Percentiles rank a stretch among this genome's conserved stretches.
Evolutionary conservation across 441 rosid species (phyloP).

Genomic region (Mallotus repandus): DNA sequence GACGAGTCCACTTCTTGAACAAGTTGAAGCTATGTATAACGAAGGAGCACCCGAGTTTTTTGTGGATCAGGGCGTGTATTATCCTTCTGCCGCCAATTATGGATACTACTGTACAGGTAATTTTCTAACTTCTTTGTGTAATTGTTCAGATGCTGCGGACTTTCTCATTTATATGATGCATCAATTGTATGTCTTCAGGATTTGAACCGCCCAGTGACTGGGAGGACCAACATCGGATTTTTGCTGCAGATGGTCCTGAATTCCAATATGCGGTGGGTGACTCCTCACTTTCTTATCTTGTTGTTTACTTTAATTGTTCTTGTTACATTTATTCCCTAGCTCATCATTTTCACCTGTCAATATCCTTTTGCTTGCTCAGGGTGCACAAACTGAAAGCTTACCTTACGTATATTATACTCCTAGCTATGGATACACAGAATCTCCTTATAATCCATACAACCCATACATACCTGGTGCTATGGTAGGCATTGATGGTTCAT

Average conservation of each 20-base stretch:
- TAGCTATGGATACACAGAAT: slow-evolving; percentile 76
- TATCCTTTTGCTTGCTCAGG: slow-evolving; percentile 40
- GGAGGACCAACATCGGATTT: slow-evolving; percentile 84
- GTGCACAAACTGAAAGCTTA: slow-evolving; percentile 71
- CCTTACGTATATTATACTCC: slow-evolving; percentile 87
- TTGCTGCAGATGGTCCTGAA: slow-evolving; percentile 80
- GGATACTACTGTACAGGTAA: slow-evolving; percentile 94
- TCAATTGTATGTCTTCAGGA: slow-evolving; percentile 43
- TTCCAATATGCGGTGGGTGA: slow-evolving; percentile 63
- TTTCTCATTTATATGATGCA: slow-evolving; percentile 6
- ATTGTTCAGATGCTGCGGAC: slow-evolving; percentile 6
- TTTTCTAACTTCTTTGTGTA: slow-evolving; percentile 4
- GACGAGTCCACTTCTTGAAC: slow-evolving; percentile 39
- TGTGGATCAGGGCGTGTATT: slow-evolving; percentile 72
- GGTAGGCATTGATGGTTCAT: slow-evolving; percentile 60
- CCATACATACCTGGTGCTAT: slow-evolving; percentile 88
- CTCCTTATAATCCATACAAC: slow-evolving; percentile 88
- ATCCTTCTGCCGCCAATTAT: slow-evolving; percentile 68
- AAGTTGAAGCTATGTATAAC: slow-evolving; percentile 62
- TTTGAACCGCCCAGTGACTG: slow-evolving; percentile 85
- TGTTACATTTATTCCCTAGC: neutral
- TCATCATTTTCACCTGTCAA: slow-evolving; percentile 6
- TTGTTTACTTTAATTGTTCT: neutral
- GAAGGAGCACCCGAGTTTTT: slow-evolving; percentile 73
- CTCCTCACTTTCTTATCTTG: neutral